Base-by-base conservation (phyloP, 768 basidiomycete genomes). In the Mycena crocata region DNA sequence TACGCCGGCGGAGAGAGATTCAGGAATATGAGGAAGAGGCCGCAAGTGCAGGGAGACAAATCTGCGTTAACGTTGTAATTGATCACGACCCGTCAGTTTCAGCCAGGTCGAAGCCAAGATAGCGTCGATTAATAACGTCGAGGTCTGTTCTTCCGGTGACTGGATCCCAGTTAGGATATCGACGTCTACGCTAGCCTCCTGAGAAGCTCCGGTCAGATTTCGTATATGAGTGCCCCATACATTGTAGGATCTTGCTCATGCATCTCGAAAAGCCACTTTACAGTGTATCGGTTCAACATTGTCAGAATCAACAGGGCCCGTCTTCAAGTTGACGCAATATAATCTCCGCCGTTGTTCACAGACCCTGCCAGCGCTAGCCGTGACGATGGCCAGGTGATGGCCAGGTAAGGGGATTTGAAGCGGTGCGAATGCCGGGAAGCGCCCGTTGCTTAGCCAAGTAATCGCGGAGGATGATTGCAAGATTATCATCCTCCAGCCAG, bases 191-290 rank as follows among this genome's bases (percentile, higher is more conserved):
- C 48, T 60, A 1, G 69, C 57, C 19, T 79, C 81, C 32, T 78
- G 77, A 3, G 85, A 82, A 30, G 83, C 70, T 66, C 87, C 9
- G 77, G 70, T 61, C 86, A 87, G 28, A 86, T 75, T 9, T 88
- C 84, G 63, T 86, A 92, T 3, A 92, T 39, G 42, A 85, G 77
- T 30, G 76, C 72, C 13, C 83, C 81, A 73, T 92, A 95, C 10
- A 81, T 73, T 1, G 75, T 76, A 23, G 85, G 69, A 71, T 91
- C 88, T 57, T 87, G 86, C 52, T 89, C 82, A 74, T 93, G 90
- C 28, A 94, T 76, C 39, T 90, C 88, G 31, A 84, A 78, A 46
- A 95, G 79, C 94, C 94, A 95, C 24, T 85, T 86, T 21, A 82
- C 74, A 17, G 84, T 90, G 73, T 92, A 93, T 68, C 80, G 83